Base-by-base conservation (phyloP, 1,139 yeast genomes). In the Hemisphaericaspora xylofermentans region DNA sequence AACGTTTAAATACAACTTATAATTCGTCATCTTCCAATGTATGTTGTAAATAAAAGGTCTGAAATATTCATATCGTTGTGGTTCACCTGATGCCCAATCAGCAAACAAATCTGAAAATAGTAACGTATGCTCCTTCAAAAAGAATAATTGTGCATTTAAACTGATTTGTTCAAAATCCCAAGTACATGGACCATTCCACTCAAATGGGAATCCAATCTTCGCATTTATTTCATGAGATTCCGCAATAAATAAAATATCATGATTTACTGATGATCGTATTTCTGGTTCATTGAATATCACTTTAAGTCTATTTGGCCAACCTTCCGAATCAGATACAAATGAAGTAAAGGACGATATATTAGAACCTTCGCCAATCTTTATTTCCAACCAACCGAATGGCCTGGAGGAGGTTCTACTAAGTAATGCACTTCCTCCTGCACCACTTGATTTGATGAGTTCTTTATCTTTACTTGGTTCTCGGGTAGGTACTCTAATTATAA, bases 371-470 rank as follows among this genome's bases (percentile, higher is more conserved):
- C 72, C 73, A 39, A 84, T 64, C 45, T 82, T 83, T 16, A 89
- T 47, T 54, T 91, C 97, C 4, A 93, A 49, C 98, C 98, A 93
- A 0, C 97, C 98, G 67, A 85, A 93, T 0, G 96, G 85, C 29
- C 88, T 63, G 8, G 53, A 36, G 9, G 44, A 35, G 12, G 27
- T 17, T 32, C 46, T 46, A 6, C 29, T 17, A n/a, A 32, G 41
- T 1, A 36, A 31, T 4, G 39, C 51, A 28, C 39, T 48, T 19
- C 37, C 49, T 5, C 21, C n/a, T 14, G 13, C 28, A 15, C 31
- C 37, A 9, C 41, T 35, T 42, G 43, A 44, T 30, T 54, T 60
- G 29, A 66, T 43, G 13, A 59, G 50, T 30, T 62, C 68, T 41
- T 64, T 64, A 57, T 88, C 93, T 57, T 91, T 91, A 51, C 95